These are phyloP conservation scores for Annona squamosa DNA, from an alignment of 164 flowering plant species.

Conservation along the genomic window DNA sequence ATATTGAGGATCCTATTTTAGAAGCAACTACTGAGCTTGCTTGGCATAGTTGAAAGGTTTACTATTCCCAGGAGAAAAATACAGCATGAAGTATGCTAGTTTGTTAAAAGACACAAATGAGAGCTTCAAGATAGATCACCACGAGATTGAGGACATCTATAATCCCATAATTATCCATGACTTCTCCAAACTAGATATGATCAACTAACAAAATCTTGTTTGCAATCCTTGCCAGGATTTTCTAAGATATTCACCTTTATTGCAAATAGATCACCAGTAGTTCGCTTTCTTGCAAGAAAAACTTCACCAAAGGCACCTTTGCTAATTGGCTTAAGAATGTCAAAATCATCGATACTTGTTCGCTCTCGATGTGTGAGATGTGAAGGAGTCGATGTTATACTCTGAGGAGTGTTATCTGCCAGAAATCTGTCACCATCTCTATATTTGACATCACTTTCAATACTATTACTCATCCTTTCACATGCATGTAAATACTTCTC, in stretches of 20 bases:
- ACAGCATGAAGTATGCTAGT: not conserved
- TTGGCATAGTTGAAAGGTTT: no score
- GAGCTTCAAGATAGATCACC: not conserved
- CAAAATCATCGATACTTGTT: slow-evolving; percentile 70
- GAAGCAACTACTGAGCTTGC: no score
- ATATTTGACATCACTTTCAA: slow-evolving; percentile 18
- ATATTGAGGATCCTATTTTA: not conserved
- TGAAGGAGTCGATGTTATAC: slow-evolving; percentile 44
- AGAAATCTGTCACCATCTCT: slow-evolving; percentile 26
- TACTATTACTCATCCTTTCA: slow-evolving; percentile 29
- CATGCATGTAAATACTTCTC: slow-evolving; percentile 60
- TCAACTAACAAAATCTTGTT: no score
- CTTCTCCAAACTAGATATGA: no score
- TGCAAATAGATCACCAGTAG: slow-evolving; percentile 77
- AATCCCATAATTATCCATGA: no score
- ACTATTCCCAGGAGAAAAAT: not conserved
- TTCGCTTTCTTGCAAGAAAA: slow-evolving; percentile 67
- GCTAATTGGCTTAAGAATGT: slow-evolving; percentile 74
- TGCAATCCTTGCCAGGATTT: not conserved
- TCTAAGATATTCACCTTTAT: slow-evolving; percentile 43
- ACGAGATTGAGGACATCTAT: not conserved
- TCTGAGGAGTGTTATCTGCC: slow-evolving; percentile 38
- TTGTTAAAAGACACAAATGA: not conserved
- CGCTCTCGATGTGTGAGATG: slow-evolving; percentile 49
- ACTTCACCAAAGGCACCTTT: slow-evolving; percentile 78